Conservation (phyloP, 495 filamentous ascomycete genomes). For the Penicillium odoratum region DNA sequence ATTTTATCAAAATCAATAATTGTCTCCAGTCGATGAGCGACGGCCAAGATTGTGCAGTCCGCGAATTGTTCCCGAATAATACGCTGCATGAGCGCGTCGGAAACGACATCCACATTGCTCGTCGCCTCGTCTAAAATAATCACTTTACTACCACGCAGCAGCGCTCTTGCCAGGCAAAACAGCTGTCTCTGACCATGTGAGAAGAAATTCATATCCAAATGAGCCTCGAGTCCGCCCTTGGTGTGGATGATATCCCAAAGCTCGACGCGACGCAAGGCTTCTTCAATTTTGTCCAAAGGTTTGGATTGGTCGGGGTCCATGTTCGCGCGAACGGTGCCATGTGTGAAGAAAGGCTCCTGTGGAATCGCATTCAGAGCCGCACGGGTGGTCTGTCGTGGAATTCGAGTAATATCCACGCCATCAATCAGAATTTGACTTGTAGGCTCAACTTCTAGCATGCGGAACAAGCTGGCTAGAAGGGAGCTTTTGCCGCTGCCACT, state of each 20-base stretch:
- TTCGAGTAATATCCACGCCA: slow-evolving; percentile 8
- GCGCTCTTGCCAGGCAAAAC: slow-evolving; percentile 27
- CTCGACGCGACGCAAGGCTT: slow-evolving; percentile 23
- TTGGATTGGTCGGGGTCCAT: slow-evolving; percentile 26
- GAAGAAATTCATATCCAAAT: slow-evolving; percentile 12
- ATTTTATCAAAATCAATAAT: slow-evolving; percentile 11
- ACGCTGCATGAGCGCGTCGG: slow-evolving; percentile 8
- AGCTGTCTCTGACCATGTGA: slow-evolving; percentile 48
- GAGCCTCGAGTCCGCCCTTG: slow-evolving; percentile 24
- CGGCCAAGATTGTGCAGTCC: slow-evolving; percentile 9
- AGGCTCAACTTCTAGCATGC: slow-evolving; percentile 26
- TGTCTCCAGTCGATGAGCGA: slow-evolving; percentile 11
- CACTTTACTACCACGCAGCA: slow-evolving; percentile 21
- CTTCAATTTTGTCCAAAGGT: slow-evolving; percentile 12
- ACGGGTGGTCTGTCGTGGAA: slow-evolving; percentile 22
- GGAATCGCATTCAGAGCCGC: slow-evolving; percentile 31
- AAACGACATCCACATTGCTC: slow-evolving; percentile 10
- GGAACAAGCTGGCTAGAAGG: slow-evolving; percentile 28
- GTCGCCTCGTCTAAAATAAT: slow-evolving; percentile 12
- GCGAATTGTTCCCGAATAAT: slow-evolving; percentile 4
- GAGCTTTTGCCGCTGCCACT: slow-evolving; percentile 38
- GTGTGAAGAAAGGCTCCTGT: slow-evolving; percentile 36
- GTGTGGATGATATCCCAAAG: slow-evolving; percentile 19
- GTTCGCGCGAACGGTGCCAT: slow-evolving; percentile 33
- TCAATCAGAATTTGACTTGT: slow-evolving; percentile 18